Evolutionary conservation across 306 rosid species (phyloP).

Genomic region (Glycine tomentella): DNA sequence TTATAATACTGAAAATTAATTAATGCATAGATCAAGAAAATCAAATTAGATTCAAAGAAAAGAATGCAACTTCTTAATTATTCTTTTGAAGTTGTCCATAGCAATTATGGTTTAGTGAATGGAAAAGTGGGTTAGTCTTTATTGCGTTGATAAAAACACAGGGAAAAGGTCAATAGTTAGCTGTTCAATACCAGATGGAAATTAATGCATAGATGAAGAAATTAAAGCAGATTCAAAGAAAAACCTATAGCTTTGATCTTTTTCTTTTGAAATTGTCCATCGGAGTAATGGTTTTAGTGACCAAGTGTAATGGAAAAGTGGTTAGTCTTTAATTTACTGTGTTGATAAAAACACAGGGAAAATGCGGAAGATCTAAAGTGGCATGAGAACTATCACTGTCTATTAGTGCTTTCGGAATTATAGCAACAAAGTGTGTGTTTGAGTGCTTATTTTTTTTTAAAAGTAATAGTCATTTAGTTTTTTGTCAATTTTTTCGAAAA

Average conservation of each 20-base stretch:
- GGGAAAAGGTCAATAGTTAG: conserved; percentile 8
- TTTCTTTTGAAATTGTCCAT: no score
- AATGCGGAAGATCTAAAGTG: background rate
- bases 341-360: background rate
- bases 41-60: background rate
- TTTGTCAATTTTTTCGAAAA: no score
- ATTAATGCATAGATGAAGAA: background rate
- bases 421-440: no score
- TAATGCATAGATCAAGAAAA: background rate
- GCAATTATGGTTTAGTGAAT: no score
- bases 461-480: no score
- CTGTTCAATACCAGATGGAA: background rate
- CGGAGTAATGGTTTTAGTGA: no score
- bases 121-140: conserved; percentile 7
- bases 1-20: background rate
- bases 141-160: background rate
- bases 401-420: no score
- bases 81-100: no score
- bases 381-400: background rate
- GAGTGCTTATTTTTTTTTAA: no score
- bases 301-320: background rate
- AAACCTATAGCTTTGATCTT: background rate
- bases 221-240: background rate
- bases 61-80: background rate
- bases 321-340: background rate